Base-by-base conservation (phyloP, 495 filamentous ascomycete species). In the Daldinia bambusicola region DNA sequence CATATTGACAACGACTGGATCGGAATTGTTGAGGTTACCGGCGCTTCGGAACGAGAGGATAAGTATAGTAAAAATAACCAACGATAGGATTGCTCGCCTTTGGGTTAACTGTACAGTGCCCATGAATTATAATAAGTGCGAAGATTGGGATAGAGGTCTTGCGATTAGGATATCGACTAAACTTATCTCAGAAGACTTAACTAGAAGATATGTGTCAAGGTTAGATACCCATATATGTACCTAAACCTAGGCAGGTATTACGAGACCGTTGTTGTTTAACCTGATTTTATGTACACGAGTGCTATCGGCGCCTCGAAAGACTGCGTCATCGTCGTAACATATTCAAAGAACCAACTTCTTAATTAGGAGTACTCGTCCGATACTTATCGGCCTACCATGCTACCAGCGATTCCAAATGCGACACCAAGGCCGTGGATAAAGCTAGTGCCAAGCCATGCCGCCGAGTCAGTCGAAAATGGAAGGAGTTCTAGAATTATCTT, bases 1-100 rank as follows among this genome's bases (percentile, higher is more conserved):
- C 69, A 72, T 72, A 2, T 64, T 43, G 69, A 22, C 71, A 63
- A 45, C 65, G 55, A 31, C 56, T 45, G n/a, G 68, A 32, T 48
- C 69, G 62, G 51, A 41, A 31, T 7, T 71, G 63, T 12, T 58
- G 61, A 22, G 69, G 41, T 38, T 40, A 22, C 77, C 57, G 9
- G 62, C 74, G 9, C 58, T 62, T 37, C 38, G 36, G 55, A 52
- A 38, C 8, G 51, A 45, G 18, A 67, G 36, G 34, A 67, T 60
- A 8, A 63, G n/a, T 6, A 41, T 13, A 26, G 56, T 18, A 2
- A 61, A 14, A 4, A 72, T 30, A 34, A 62, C 16, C 10, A 68
- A 9, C 13, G 31, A 43, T 43, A 65, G 0, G 34, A 65, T 36
- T n/a, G 10, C 50, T 61, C 55, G 64, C 26, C 38, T 43, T 51